These are phyloP conservation scores for Corchorus capsularis DNA, from an alignment of 345 rosid genomes.

Conservation along the genomic window DNA sequence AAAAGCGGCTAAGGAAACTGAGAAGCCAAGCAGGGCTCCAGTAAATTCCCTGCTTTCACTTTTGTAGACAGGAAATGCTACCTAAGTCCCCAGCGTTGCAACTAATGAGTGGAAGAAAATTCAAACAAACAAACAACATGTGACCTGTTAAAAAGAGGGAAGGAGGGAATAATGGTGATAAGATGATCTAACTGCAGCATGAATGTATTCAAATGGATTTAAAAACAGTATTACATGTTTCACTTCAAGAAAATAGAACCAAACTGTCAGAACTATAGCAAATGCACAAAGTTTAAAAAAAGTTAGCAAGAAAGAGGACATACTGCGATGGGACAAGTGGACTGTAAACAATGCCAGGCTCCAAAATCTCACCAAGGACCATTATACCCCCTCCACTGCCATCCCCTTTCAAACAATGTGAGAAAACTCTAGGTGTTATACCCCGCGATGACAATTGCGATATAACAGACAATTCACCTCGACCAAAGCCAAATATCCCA, in stretches of 20 bases:
- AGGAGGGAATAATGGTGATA: not conserved
- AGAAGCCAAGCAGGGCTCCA: not conserved
- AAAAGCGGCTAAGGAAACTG: not conserved
- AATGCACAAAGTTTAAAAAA: not conserved
- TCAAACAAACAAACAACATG: not conserved
- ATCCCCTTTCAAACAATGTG: slow-evolving; percentile 96
- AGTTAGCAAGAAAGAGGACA: slow-evolving; percentile 24
- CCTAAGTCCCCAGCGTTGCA: not conserved
- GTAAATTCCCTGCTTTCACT: not conserved
- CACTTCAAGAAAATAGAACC: slow-evolving; percentile 9
- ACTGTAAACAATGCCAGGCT: slow-evolving; percentile 88
- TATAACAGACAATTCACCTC: slow-evolving; percentile 72
- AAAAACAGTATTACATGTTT: not conserved
- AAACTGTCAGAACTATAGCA: not conserved
- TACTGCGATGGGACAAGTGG: slow-evolving; percentile 91
- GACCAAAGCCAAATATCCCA: slow-evolving; percentile 99
- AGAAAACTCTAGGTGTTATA: slow-evolving; percentile 79
- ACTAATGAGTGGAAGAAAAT: not conserved
- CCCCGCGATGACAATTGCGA: slow-evolving; percentile 90
- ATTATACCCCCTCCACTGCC: slow-evolving; percentile 89
- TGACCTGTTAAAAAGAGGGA: not conserved
- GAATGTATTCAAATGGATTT: not conserved
- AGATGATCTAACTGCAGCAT: not conserved
- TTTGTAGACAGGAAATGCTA: not conserved
- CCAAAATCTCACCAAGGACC: slow-evolving; percentile 96